phyloP scores from a whole-genome alignment of 2,329 filamentous ascomycete species.

The Chaetomium sp. region DNA sequence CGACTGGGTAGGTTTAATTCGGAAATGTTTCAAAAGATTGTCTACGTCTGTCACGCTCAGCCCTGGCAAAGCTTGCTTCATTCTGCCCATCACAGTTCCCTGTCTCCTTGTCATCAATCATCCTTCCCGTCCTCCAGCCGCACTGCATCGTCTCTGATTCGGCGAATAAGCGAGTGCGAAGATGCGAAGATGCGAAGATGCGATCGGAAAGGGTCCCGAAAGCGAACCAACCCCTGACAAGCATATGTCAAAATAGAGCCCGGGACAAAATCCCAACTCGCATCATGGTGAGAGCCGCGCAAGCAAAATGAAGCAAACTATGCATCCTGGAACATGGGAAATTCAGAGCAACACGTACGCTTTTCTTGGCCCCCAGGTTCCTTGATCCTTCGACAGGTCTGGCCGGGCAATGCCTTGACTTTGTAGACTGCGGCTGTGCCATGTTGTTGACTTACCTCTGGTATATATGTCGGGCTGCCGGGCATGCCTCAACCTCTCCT shows the following conservation, averaged over 20 bases:
- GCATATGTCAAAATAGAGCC: background rate
- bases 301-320: background rate
- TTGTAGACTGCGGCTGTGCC: background rate
- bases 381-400: background rate
- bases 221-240: background rate
- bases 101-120: too few species aligned
- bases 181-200: background rate
- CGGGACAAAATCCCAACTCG: background rate
- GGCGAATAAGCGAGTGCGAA: background rate
- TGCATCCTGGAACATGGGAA: background rate
- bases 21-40: too few species aligned
- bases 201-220: background rate
- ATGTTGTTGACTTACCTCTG: background rate
- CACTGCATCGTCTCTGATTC: background rate
- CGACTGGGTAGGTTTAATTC: too few species aligned
- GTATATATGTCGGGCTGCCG: background rate
- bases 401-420: background rate
- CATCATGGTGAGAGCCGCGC: background rate
- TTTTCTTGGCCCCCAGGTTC: background rate
- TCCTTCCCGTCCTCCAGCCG: background rate
- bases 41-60: too few species aligned
- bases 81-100: too few species aligned
- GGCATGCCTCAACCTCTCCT: background rate
- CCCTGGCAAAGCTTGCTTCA: too few species aligned
- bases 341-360: background rate